Base-by-base conservation (phyloP, 176 grass and related monocot genomes). In the Cenchrus fungigraminus region DNA sequence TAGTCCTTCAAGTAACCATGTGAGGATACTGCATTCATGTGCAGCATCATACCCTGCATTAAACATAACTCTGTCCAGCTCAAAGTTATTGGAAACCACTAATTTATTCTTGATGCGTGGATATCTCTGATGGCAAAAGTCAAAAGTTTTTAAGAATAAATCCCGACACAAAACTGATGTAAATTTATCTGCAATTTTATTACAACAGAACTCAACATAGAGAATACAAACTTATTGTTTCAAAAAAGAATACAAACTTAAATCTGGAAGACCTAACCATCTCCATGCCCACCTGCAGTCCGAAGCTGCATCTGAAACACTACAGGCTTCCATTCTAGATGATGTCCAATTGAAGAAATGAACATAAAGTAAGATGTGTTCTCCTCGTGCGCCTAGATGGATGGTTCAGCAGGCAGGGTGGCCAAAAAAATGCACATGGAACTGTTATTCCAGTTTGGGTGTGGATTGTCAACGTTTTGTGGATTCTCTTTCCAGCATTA, bases 31-130 rank as follows among this genome's bases (percentile, higher is more conserved):
- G 12, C 45, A 49, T 83, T 64, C 17, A 9, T 64, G 59, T 63
- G 32, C 14, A 42, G 71, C 65, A 19, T 3, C 52, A 65, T 84
- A 58, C 0, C 17, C 8, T 28, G 8, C 20, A 16, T 42, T 52
- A 76, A 6, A 34, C 40, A 46, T 58, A 17, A 66, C 31, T 11
- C 54, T 46, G 10, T 31, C 49, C 12, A 49, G 64, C 16, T 61
- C 42, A 61, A 85, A 78, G 65, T 68, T 78, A 28, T 14, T 49
- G 14, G 55, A 8, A 55, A 37, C 72, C 50, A 55, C 49, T 32
- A 74, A 19, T 45, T 70, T 45, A 45, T 14, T 74, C 7, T 15
- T 34, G 8, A 19, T 54, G 49, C 14, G 17, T 53, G 7, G 28
- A 74, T 55, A 74, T 55, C 4, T 9, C 72, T 55, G 28, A 74